Conservation (phyloP, 2,329 filamentous ascomycete species). For the Neoscytalidium dimidiatum region DNA sequence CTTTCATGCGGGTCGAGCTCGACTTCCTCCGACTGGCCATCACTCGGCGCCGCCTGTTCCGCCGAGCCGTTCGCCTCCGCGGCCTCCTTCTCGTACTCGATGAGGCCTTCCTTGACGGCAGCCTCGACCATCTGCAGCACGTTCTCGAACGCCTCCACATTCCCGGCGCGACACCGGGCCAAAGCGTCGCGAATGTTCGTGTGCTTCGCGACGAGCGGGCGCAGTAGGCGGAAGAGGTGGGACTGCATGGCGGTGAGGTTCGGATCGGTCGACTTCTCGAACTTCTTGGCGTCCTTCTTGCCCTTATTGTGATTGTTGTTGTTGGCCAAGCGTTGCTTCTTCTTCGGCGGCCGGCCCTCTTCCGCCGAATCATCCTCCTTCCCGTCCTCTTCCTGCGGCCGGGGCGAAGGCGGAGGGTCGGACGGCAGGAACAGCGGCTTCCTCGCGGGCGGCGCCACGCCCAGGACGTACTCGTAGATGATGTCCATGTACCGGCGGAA, state of each 20-base stretch:
- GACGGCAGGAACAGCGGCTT: conserved; percentile 72
- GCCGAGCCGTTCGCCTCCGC: background rate
- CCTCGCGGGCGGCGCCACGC: conserved; percentile 64
- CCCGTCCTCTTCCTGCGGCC: conserved; percentile 23
- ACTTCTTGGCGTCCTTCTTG: conserved; percentile 36
- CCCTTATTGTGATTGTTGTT: conserved; percentile 18
- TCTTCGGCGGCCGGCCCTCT: conserved; percentile 36
- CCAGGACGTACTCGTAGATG: conserved; percentile 75
- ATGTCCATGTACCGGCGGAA: conserved; percentile 89
- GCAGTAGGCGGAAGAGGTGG: conserved; percentile 88
- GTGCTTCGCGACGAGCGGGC: conserved; percentile 77
- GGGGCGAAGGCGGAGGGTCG: conserved; percentile 38
- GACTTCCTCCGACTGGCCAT: conserved; percentile 39
- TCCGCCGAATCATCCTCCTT: conserved; percentile 7
- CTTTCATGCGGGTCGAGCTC: conserved; percentile 51
- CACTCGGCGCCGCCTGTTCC: background rate
- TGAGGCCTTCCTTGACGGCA: conserved; percentile 70
- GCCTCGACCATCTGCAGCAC: conserved; percentile 75
- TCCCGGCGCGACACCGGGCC: conserved; percentile 66
- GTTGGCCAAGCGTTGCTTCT: conserved; percentile 31
- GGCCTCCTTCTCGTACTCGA: conserved; percentile 59
- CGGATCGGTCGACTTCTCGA: conserved; percentile 53
- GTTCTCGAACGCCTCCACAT: conserved; percentile 75
- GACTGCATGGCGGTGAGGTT: conserved; percentile 84
- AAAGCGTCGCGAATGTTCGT: conserved; percentile 85